These are phyloP conservation scores for Erysimum cheiri DNA, from an alignment of 441 rosid genomes.

Conservation along the genomic window DNA sequence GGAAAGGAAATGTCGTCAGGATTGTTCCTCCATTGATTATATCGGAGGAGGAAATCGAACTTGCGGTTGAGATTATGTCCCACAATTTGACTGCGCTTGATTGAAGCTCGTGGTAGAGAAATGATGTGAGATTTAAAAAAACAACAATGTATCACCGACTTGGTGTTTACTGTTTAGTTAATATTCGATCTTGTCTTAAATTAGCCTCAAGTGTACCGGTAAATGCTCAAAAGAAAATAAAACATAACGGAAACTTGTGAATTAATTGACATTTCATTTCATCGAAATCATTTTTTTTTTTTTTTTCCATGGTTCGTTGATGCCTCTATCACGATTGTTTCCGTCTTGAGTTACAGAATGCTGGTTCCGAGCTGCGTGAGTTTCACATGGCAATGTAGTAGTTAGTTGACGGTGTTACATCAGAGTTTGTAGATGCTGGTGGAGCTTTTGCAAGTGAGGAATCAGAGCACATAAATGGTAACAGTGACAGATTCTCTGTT, in stretches of 20 bases:
- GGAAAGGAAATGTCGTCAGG: conserved; percentile 88
- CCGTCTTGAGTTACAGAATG: not conserved
- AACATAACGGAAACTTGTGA: not conserved
- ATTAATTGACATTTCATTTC: not conserved
- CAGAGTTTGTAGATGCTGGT: no score
- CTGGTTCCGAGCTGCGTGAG: not conserved
- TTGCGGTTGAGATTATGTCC: conserved; percentile 62
- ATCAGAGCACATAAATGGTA: no score
- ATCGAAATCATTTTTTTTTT: not conserved
- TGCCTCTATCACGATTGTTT: not conserved
- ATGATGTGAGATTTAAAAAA: not conserved
- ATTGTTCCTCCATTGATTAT: conserved; percentile 83
- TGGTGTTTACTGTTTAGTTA: no score
- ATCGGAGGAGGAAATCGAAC: conserved; percentile 65
- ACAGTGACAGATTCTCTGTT: no score
- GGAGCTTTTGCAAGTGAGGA: no score
- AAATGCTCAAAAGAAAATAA: not conserved
- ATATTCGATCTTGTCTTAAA: not conserved
- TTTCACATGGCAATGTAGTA: not conserved
- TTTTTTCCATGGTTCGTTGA: not conserved
- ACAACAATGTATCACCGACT: not conserved
- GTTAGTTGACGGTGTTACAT: not conserved
- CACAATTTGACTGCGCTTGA: conserved; percentile 55
- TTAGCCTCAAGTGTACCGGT: conserved; percentile 4
- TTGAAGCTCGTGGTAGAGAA: conserved; percentile 3